These are phyloP conservation scores for Echeveria elegans DNA, from an alignment of 164 flowering plant genomes.

Conservation along the genomic window DNA sequence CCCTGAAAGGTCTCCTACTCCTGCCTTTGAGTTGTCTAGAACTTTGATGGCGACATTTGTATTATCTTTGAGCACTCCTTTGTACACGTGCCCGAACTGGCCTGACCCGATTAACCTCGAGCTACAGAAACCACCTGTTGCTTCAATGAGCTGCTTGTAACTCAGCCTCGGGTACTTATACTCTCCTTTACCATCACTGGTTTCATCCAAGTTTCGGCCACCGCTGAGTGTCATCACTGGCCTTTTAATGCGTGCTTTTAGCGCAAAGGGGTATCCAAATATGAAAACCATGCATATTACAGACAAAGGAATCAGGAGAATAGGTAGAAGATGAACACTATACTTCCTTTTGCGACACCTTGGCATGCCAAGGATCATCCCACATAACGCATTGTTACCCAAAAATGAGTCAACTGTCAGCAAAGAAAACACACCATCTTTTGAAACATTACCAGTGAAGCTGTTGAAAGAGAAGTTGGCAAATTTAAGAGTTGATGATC, in stretches of 20 bases:
- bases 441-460: conserved; percentile 55
- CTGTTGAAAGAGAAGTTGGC: conserved; percentile 70
- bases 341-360: conserved; percentile 26
- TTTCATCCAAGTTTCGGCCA: conserved; percentile 23
- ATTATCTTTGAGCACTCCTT: conserved; percentile 51
- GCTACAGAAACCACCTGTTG: conserved; percentile 58
- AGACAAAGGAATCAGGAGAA: conserved; percentile 30
- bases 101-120: conserved; percentile 77
- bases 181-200: conserved; percentile 27
- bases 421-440: conserved; percentile 42
- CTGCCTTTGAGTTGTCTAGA: conserved; percentile 30
- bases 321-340: conserved; percentile 20
- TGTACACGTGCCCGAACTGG: conserved; percentile 75
- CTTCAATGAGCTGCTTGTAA: conserved; percentile 56
- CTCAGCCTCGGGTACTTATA: conserved; percentile 55
- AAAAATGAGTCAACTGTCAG: conserved; percentile 41
- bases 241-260: conserved; percentile 22
- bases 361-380: conserved; percentile 44
- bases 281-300: conserved; percentile 32
- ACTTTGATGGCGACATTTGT: conserved; percentile 80
- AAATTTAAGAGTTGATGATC: conserved; percentile 41
- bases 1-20: conserved; percentile 29
- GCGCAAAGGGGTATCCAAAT: conserved; percentile 28
- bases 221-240: conserved; percentile 16
- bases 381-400: conserved; percentile 63